These are phyloP conservation scores for Hymenoscyphus infarciens DNA, from an alignment of 2,329 filamentous ascomycete genomes.

Conservation along the genomic window DNA sequence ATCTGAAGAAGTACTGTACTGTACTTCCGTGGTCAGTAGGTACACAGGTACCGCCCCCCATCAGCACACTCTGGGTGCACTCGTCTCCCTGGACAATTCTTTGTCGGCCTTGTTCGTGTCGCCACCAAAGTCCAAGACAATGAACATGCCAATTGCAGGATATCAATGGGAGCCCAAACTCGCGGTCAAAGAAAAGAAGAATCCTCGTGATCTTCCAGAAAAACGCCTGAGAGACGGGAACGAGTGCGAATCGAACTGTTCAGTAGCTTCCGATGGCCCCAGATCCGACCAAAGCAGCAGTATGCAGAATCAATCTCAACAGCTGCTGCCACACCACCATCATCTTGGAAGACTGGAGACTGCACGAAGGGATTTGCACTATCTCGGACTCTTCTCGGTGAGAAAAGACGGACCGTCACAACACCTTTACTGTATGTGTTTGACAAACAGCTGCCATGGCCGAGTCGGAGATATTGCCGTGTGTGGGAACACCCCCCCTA, in stretches of 20 bases:
- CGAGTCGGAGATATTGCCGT: neutral
- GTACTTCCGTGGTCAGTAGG: neutral
- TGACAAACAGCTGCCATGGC: neutral
- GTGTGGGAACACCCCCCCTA: constrained; percentile 1
- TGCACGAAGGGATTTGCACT: neutral
- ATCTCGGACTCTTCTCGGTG: constrained; percentile 1
- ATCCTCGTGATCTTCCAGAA: constrained; percentile 1
- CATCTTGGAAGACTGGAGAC: neutral
- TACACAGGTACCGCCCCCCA: neutral
- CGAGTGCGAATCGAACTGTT: constrained; percentile 1
- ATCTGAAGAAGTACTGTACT: neutral
- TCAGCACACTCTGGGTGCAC: neutral
- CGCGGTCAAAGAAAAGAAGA: neutral
- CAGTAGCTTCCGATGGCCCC: neutral
- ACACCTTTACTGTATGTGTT: neutral
- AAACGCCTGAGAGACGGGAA: neutral
- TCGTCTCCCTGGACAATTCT: neutral
- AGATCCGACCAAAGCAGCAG: neutral
- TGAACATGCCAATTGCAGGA: neutral
- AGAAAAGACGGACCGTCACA: neutral
- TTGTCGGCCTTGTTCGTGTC: neutral
- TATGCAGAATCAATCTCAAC: neutral
- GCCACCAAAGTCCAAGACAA: neutral
- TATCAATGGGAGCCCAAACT: neutral
- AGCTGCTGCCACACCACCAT: neutral